Base-by-base conservation (phyloP, 768 basidiomycete genomes). In the Suillus brevipes region DNA sequence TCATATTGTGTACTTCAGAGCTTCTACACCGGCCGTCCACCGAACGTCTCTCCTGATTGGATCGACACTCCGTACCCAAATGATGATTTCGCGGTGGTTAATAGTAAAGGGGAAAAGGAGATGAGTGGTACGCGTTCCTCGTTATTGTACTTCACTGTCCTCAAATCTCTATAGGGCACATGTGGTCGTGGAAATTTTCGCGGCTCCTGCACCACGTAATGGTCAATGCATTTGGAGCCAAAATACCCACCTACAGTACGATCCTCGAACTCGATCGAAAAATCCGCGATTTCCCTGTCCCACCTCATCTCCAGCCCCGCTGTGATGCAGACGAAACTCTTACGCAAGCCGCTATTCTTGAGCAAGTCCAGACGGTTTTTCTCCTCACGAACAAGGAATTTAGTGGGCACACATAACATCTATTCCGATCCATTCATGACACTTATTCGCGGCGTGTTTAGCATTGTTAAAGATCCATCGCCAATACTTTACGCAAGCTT, bases 381-480 rank as follows among this genome's bases (percentile, higher is more conserved):
- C 74, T 82, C 8, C 72, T 86, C 45, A 77, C 78, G 31, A 66
- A 70, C 23, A 87, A 87, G 68, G 87, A 88, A 73, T 77, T 77
- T 28, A 81, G 87, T 84, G 59, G 63, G 80, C 74, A 10, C 45
- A 60, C 25, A 20, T 18, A 31, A 55, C 52, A 34, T 56, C 31
- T 37, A 13, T n/a, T 10, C 1, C 60, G 56, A 20, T 45, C 5
- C 60, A 43, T 37, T 14, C 13, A 20, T 28, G 25, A 18, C 25
- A 25, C 62, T 63, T 28, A 63, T 64, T 49, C 42, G 53, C 12
- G 53, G 34, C 50, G 3, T 28, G 18, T 40, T 0, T 64, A 89
- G 89, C 83, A 0, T 78, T 90, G 40, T 75, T 91, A 37, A 86
- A 85, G 68, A 78, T 92, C 18, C 90, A 91, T 70, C 81, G 89